Percentiles rank a stretch among this genome's conserved stretches.
Evolutionary conservation across 768 basidiomycete genomes (phyloP).

Genomic region (Phlegmacium glaucopus): DNA sequence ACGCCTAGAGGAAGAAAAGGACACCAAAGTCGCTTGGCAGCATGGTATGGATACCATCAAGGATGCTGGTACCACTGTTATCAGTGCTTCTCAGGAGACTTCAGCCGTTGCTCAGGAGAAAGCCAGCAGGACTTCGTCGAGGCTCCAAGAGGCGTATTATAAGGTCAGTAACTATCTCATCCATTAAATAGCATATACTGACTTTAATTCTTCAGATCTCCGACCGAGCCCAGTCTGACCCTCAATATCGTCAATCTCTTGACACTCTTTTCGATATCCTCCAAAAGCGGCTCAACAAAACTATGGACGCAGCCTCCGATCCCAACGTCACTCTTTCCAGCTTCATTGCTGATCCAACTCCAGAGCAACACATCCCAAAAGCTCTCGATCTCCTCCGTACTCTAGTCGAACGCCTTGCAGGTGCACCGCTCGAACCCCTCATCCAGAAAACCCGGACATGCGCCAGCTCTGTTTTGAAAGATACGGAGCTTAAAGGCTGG

Average conservation of each 20-base stretch:
- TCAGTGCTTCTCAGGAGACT: constrained; percentile 48
- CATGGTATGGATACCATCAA: constrained; percentile 66
- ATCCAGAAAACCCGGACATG: constrained; percentile 38
- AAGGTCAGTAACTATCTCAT: constrained; percentile 34
- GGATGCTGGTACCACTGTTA: constrained; percentile 50
- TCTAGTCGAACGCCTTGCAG: constrained; percentile 50
- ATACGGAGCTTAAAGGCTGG: constrained; percentile 51
- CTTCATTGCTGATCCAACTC: constrained; percentile 60
- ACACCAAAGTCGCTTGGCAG: constrained; percentile 56
- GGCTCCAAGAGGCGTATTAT: constrained; percentile 50
- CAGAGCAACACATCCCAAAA: constrained; percentile 56
- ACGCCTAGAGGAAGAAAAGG: constrained; percentile 45
- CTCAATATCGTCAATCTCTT: constrained; percentile 54
- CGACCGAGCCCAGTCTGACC: constrained; percentile 61
- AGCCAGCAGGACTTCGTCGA: constrained; percentile 37
- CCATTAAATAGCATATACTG: background rate
- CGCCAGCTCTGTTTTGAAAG: constrained; percentile 47
- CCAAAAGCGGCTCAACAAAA: constrained; percentile 53
- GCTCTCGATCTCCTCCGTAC: constrained; percentile 48
- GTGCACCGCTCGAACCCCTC: constrained; percentile 49
- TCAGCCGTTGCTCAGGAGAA: constrained; percentile 41
- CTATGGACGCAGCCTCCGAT: constrained; percentile 46
- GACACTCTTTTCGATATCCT: constrained; percentile 53
- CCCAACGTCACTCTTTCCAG: constrained; percentile 47
- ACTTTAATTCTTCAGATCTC: constrained; percentile 40